Percentiles rank a stretch among this genome's conserved stretches.
Conservation (phyloP, 345 rosid species). For the Laguncularia racemosa region DNA sequence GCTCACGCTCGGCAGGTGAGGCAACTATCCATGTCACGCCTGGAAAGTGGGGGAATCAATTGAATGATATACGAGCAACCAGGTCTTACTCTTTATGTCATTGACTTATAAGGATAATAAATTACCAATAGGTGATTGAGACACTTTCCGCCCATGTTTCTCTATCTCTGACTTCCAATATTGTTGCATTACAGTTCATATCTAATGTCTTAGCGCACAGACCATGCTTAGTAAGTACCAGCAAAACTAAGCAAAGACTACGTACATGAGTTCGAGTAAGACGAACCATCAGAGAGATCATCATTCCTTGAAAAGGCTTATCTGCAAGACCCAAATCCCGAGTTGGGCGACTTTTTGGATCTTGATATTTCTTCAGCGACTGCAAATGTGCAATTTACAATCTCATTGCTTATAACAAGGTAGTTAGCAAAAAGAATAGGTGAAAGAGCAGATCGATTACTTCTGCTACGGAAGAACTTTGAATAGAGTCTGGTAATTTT, state of each 20-base stretch:
- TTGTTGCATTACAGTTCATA: constrained; percentile 32
- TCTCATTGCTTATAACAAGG: too few relatives aligned
- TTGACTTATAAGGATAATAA: background rate
- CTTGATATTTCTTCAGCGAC: constrained; percentile 59
- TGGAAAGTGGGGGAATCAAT: constrained; percentile 2
- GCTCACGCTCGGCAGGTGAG: constrained; percentile 51
- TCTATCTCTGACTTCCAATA: constrained; percentile 54
- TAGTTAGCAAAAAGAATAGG: background rate
- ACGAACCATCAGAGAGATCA: constrained; percentile 61
- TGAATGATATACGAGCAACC: background rate
- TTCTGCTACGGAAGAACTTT: constrained; percentile 41
- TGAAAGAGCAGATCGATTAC: constrained; percentile 13
- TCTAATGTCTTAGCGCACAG: too few relatives aligned
- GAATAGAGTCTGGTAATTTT: constrained; percentile 45
- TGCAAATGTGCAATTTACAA: constrained; percentile 5
- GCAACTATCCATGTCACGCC: constrained; percentile 61
- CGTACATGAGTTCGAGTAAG: constrained; percentile 62
- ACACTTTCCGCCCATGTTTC: constrained; percentile 53
- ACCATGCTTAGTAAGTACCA: too few relatives aligned
- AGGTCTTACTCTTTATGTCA: background rate
- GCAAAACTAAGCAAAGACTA: background rate
- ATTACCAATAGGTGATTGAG: constrained; percentile 43
- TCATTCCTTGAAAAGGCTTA: constrained; percentile 58
- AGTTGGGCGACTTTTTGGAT: constrained; percentile 42
- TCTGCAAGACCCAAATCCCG: constrained; percentile 27